Base-by-base conservation (phyloP, 768 basidiomycete genomes). In the Auriscalpium orientale region DNA sequence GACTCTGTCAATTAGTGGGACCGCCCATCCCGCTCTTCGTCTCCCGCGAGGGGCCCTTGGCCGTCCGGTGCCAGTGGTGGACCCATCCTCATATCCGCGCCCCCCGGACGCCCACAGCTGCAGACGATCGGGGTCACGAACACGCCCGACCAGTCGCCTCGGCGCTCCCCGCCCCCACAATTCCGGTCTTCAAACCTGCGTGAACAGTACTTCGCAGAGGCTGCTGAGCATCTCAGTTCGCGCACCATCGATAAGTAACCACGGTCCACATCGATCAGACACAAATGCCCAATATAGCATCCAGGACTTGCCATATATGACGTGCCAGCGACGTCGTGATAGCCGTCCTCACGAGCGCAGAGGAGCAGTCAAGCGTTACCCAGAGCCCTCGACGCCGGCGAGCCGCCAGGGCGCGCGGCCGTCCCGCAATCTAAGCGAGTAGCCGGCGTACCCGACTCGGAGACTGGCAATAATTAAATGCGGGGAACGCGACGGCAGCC, bases 221-320 rank as follows among this genome's bases (percentile, higher is more conserved):
- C 20, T 36, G 34, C 35, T 12, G 50, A 18, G 12, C 34, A 21
- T n/a, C 50, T 15, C 50, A 35, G 28, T 18, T 37, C 50, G 20
- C 34, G 16, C 50, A 35, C 50, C 50, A 51, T 51, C 50, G 50
- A 51, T 51, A 51, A 51, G 20, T 36, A 51, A 21, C 13, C 50
- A 36, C 20, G 6, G 37, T 34, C 11, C 21, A 28, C 34, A 51
- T 51, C 50, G 50, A 51, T 51, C 36, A 35, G 18, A 22, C n/a
- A 28, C 50, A 7, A 36, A 11, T 51, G 20, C 50, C 36, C 33
- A 11, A 51, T 21, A 12, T 15, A 15, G 47, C 15, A 20, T 28
- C 15, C 20, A 20, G 15, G 28, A 48, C 47, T 28, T 48, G 47
- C 47, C 47, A 18, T 48, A 13, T 48, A 18, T 21, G 47, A 48